These are phyloP conservation scores for Euphorbia celastroides DNA, from an alignment of 441 rosid genomes.

Conservation along the genomic window DNA sequence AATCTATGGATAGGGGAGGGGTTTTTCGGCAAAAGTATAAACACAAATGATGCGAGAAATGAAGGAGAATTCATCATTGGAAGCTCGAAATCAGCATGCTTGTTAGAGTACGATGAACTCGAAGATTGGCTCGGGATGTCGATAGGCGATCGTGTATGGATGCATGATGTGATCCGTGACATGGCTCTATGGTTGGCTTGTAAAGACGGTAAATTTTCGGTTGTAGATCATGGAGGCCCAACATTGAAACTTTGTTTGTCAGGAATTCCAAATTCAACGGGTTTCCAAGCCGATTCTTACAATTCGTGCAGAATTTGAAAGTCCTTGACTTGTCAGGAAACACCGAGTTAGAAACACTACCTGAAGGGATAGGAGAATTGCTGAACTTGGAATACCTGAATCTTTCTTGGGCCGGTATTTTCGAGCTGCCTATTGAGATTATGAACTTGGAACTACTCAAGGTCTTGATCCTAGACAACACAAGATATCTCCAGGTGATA, in stretches of 20 bases:
- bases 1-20: slow-evolving; percentile 21
- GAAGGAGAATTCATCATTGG: slow-evolving; percentile 2
- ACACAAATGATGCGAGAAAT: neutral
- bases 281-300: neutral
- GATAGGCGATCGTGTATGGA: neutral
- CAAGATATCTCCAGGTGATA: neutral
- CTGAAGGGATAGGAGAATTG: slow-evolving; percentile 13
- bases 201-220: neutral
- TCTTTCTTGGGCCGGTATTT: neutral
- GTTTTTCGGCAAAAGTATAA: neutral
- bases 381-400: slow-evolving; percentile 15
- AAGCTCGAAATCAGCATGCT: slow-evolving; percentile 1
- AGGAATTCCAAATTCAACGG: neutral
- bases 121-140: neutral
- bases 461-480: slow-evolving; percentile 20
- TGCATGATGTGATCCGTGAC: slow-evolving; percentile 25
- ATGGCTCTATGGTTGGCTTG: slow-evolving; percentile 22
- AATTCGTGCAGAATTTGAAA: neutral
- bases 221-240: neutral
- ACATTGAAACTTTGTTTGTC: slow-evolving; percentile 11
- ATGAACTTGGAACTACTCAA: slow-evolving; percentile 18
- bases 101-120: slow-evolving; percentile 7
- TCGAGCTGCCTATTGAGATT: slow-evolving; percentile 15
- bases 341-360: neutral
- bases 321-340: slow-evolving; percentile 8